phyloP scores from a whole-genome alignment of 2,329 filamentous ascomycete species.

The Microdochium paspali region DNA sequence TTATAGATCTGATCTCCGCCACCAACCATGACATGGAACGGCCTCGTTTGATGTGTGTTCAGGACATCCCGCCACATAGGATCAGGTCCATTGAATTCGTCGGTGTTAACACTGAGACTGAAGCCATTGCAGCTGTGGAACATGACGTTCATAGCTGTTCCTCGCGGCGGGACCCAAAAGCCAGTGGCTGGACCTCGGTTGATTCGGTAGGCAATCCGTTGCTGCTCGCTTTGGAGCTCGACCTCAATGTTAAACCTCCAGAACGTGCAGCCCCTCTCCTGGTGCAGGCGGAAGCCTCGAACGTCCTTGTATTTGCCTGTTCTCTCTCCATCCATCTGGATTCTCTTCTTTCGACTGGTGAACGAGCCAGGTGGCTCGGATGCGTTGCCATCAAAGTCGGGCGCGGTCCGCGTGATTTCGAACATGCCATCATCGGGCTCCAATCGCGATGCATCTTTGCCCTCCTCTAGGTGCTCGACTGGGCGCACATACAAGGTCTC shows the following conservation, averaged over 20 bases:
- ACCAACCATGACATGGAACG: constrained; percentile 97
- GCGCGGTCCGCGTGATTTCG: constrained; percentile 51
- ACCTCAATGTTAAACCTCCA: constrained; percentile 96
- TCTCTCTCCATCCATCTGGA: constrained; percentile 66
- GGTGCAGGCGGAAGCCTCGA: constrained; percentile 70
- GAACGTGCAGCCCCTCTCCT: constrained; percentile 82
- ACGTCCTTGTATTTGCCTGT: constrained; percentile 76
- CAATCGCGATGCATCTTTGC: constrained; percentile 65
- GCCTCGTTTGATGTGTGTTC: constrained; percentile 80
- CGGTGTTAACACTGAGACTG: constrained; percentile 65
- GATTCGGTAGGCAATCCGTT: constrained; percentile 90
- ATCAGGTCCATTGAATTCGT: constrained; percentile 83
- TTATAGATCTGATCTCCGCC: constrained; percentile 98
- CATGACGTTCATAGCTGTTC: constrained; percentile 95
- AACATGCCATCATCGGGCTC: constrained; percentile 81
- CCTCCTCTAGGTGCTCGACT: constrained; percentile 76
- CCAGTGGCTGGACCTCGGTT: constrained; percentile 81
- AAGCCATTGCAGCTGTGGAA: constrained; percentile 98
- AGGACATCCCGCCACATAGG: constrained; percentile 95
- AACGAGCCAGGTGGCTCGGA: constrained; percentile 43
- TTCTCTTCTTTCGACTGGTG: constrained; percentile 40
- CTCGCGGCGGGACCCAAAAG: constrained; percentile 87
- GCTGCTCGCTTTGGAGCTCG: constrained; percentile 68
- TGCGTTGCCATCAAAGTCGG: constrained; percentile 35
- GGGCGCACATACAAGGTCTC: constrained; percentile 82